Conservation (phyloP, 139 green algal genomes). For the Chlorella sp. region DNA sequence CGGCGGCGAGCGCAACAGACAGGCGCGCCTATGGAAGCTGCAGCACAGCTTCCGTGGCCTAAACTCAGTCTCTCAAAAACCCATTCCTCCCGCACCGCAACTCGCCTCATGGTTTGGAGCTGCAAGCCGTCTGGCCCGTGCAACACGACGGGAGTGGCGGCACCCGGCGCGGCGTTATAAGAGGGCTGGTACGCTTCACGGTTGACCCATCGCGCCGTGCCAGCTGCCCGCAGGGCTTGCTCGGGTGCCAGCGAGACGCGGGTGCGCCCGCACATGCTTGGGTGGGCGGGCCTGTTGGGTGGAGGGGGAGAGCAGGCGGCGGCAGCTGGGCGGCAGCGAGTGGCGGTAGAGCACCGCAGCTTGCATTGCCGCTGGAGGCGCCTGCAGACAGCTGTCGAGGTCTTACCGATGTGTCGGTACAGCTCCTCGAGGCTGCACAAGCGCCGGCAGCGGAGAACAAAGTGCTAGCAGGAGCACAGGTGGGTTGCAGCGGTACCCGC, state of each 20-base stretch:
- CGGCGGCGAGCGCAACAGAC: not conserved
- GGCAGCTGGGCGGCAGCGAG: not conserved
- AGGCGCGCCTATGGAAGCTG: not conserved
- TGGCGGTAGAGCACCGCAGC: no score
- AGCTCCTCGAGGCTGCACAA: no score
- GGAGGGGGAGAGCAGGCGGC: not conserved
- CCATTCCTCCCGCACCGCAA: no score
- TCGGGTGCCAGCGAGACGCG: conserved; percentile 48
- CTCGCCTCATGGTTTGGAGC: conserved; percentile 72
- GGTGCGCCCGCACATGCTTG: conserved; percentile 62
- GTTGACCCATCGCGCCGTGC: conserved; percentile 43
- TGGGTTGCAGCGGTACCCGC: no score
- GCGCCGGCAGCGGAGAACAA: no score
- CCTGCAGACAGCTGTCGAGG: no score
- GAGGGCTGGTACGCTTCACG: conserved; percentile 46
- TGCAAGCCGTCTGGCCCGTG: conserved; percentile 28
- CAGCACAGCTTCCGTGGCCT: not conserved
- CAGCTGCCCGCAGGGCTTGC: conserved; percentile 20
- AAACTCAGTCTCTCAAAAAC: not conserved
- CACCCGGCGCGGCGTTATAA: conserved; percentile 65
- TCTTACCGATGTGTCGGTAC: no score
- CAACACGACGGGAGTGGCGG: conserved; percentile 43
- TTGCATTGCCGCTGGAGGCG: no score
- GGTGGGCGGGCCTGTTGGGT: not conserved
- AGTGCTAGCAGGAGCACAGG: no score